Conservation (phyloP, 2,329 filamentous ascomycete genomes). For the Neofusicoccum parvum region DNA sequence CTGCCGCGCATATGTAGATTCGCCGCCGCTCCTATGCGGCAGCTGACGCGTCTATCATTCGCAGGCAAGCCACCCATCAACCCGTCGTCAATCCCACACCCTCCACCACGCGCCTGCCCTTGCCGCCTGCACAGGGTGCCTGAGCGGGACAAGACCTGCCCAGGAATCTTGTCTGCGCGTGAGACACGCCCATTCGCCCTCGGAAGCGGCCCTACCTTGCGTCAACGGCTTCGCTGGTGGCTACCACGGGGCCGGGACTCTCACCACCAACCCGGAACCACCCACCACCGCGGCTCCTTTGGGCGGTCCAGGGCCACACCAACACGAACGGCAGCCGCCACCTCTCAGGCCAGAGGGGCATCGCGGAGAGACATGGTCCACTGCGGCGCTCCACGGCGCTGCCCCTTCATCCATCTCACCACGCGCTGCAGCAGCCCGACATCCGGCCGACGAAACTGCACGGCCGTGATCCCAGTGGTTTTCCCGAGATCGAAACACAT, state of each 20-base stretch:
- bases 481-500: background rate
- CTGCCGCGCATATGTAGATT: constrained; percentile 2
- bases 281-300: background rate
- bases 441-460: constrained; percentile 2
- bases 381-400: background rate
- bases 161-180: background rate
- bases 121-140: constrained; percentile 1
- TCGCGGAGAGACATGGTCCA: background rate
- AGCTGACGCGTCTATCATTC: constrained; percentile 19
- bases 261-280: background rate
- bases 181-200: background rate
- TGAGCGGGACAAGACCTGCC: constrained; percentile 2
- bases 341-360: background rate
- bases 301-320: background rate
- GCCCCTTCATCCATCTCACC: background rate
- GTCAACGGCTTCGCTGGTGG: background rate
- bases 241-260: background rate
- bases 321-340: background rate
- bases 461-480: background rate
- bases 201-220: background rate
- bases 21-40: background rate
- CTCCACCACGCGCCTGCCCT: background rate
- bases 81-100: background rate
- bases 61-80: background rate
- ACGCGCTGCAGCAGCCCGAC: background rate